Base-by-base conservation (phyloP, 176 grass and related monocot species). In the Cocos nucifera region DNA sequence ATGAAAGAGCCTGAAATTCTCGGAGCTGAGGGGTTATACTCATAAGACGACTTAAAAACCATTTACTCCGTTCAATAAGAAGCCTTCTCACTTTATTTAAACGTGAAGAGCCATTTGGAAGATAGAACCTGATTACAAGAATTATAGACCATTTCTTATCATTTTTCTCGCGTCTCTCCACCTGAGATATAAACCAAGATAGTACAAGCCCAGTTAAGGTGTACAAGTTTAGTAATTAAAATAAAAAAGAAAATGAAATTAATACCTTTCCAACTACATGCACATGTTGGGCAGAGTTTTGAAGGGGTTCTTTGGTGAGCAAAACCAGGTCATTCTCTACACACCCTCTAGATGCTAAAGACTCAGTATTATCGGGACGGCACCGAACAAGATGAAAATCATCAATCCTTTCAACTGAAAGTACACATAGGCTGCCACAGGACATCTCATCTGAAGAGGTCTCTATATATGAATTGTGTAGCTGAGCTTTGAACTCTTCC, bases 391-490 rank as follows among this genome's bases (percentile, higher is more conserved):
- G 64, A 78, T 80, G 54, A 79, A 96, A 96, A 44, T 90, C 92
- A 88, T 96, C 92, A 63, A 96, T 78, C 69, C 87, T 90, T 84
- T 96, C 92, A 64, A 88, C 92, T 39, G 92, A 90, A 39, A 90
- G 63, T 32, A 96, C 71, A 57, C 75, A 84, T 76, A 96, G 72
- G 52, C 63, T 75, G 29, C 72, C 87, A 7, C 82, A 95, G 17
- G 62, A 63, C 83, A 96, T 96, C 65, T 88, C 86, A 71, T 87
- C 80, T 27, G 49, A 48, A 23, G 92, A 80, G 52, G 68, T 88
- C 69, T 96, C 92, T 50, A 85, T 56, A 64, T 69, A 80, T 57
- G 87, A 54, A 82, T 73, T 83, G 65, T 84, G 83, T 73, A 96
- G 77, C 80, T 96, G 92, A 27, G 86, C 92, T 81, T 90, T 90